Conservation (phyloP, 495 filamentous ascomycete genomes). For the Penicillium goetzii region DNA sequence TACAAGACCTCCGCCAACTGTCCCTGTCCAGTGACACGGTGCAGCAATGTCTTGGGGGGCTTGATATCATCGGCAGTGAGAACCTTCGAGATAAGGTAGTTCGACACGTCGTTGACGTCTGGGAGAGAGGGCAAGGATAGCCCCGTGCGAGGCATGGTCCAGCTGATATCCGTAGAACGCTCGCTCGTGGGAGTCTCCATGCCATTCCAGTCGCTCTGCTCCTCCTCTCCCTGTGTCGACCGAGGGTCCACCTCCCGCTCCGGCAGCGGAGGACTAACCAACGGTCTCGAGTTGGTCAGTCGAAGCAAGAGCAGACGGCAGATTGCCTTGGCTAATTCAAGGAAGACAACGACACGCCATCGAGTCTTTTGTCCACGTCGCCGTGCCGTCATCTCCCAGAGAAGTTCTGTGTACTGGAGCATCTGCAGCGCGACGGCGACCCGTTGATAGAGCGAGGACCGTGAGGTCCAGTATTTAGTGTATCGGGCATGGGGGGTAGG, state of each 20-base stretch:
- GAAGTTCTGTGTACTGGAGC: constrained; percentile 87
- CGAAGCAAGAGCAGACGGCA: constrained; percentile 82
- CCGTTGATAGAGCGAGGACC: constrained; percentile 73
- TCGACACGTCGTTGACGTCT: constrained; percentile 74
- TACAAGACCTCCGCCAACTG: constrained; percentile 86
- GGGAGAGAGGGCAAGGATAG: constrained; percentile 81
- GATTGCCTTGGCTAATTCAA: constrained; percentile 85
- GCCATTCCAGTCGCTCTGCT: constrained; percentile 47
- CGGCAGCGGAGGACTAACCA: constrained; percentile 83
- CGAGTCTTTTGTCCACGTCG: constrained; percentile 78
- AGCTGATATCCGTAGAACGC: constrained; percentile 56
- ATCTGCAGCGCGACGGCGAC: constrained; percentile 82
- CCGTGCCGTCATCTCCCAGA: constrained; percentile 87
- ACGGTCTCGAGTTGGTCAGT: constrained; percentile 81
- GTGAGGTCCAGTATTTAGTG: constrained; percentile 83
- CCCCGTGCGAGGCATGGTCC: constrained; percentile 95
- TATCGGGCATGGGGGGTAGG: constrained; percentile 84
- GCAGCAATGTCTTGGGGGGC: constrained; percentile 78
- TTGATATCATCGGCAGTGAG: constrained; percentile 97
- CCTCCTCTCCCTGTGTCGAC: constrained; percentile 60
- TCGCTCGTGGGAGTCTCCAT: constrained; percentile 54
- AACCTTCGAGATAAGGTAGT: constrained; percentile 87
- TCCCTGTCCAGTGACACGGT: constrained; percentile 67
- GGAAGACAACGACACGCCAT: constrained; percentile 86
- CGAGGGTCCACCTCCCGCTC: constrained; percentile 76